Conservation (phyloP, 345 rosid genomes). For the Adansonia digitata region DNA sequence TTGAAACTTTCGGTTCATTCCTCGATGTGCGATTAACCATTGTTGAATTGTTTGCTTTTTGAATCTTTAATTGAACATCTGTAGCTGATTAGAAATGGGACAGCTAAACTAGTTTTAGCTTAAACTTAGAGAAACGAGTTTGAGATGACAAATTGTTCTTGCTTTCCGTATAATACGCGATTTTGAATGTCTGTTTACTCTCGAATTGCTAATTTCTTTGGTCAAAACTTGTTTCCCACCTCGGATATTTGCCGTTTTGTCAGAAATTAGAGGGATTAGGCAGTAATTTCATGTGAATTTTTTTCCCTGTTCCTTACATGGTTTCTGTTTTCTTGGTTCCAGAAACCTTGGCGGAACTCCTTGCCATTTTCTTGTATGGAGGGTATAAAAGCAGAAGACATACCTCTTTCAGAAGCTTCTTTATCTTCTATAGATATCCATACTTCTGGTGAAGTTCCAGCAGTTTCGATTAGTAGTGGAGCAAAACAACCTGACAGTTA, state of each 20-base stretch:
- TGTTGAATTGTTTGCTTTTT: not conserved
- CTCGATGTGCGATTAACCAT: not conserved
- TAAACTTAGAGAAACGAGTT: not conserved
- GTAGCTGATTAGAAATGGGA: not conserved
- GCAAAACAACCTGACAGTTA: conserved; percentile 7
- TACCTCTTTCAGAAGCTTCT: conserved; percentile 20
- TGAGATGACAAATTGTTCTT: not conserved
- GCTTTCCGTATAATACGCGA: not conserved
- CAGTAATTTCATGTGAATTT: not conserved
- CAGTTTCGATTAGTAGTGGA: conserved; percentile 4
- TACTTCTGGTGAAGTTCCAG: conserved; percentile 7
- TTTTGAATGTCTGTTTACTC: not conserved
- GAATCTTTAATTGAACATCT: not conserved
- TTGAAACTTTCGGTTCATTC: not conserved
- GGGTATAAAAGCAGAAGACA: conserved; percentile 25
- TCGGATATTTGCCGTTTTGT: not conserved
- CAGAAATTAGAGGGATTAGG: not conserved
- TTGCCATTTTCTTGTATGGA: conserved; percentile 39
- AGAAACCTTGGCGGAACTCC: conserved; percentile 14
- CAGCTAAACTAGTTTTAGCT: not conserved
- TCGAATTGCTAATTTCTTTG: not conserved
- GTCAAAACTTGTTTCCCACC: not conserved
- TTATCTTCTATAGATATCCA: conserved; percentile 9
- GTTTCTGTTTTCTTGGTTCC: conserved; percentile 14
- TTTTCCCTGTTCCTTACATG: not conserved